Evolutionary conservation across 2,329 filamentous ascomycete species (phyloP).

Genomic region (Fusarium solani-melongenae): DNA sequence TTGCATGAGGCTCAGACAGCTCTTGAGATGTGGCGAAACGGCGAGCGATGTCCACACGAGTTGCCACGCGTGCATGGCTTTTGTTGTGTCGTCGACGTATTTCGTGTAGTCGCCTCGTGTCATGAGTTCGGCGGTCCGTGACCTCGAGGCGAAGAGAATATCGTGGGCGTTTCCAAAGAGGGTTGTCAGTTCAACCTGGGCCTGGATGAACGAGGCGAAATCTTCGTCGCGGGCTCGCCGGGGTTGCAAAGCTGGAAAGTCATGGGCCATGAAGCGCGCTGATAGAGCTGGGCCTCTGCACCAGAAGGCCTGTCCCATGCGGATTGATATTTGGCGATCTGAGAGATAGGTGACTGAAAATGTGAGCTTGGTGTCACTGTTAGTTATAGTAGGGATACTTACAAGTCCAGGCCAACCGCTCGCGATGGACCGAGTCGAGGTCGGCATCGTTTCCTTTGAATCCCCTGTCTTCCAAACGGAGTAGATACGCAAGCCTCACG

Average conservation of each 20-base stretch:
- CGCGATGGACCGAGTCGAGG: neutral
- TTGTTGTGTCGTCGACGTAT: slow-evolving; percentile 22
- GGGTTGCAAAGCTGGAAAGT: slow-evolving; percentile 19
- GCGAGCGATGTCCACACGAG: slow-evolving; percentile 9
- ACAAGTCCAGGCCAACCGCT: neutral
- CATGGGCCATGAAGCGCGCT: slow-evolving; percentile 14
- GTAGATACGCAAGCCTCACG: neutral
- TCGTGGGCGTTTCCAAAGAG: slow-evolving; percentile 22
- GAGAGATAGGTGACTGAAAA: neutral
- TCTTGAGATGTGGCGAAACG: slow-evolving; percentile 12
- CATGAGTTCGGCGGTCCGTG: slow-evolving; percentile 23
- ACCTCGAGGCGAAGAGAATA: slow-evolving; percentile 18
- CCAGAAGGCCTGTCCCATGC: slow-evolving; percentile 23
- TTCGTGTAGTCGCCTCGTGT: slow-evolving; percentile 24
- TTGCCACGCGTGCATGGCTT: slow-evolving; percentile 16
- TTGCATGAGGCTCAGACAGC: slow-evolving; percentile 16
- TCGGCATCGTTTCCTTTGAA: neutral
- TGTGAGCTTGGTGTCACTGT: neutral
- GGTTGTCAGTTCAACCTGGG: slow-evolving; percentile 14
- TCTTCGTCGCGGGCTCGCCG: slow-evolving; percentile 10
- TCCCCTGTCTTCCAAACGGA: neutral
- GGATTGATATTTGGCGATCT: neutral
- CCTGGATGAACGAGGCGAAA: slow-evolving; percentile 19
- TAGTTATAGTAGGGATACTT: neutral
- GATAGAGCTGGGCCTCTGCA: slow-evolving; percentile 21